Evolutionary conservation across 2,329 filamentous ascomycete species (phyloP), one percentile per base, ranked within the genome.

Genomic region (Phyllosticta capitalensis): DNA sequence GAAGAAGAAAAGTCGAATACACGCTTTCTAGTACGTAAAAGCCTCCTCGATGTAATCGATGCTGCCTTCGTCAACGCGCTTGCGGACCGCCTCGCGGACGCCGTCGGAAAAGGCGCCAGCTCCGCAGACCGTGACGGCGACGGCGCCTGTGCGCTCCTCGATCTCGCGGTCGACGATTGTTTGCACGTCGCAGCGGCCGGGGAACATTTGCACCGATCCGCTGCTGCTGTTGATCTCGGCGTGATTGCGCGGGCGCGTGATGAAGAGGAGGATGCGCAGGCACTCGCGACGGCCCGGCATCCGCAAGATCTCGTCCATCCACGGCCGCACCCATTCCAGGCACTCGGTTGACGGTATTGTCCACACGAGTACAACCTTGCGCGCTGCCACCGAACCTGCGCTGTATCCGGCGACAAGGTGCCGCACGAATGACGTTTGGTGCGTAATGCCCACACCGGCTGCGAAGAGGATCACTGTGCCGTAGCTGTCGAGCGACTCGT

Each of bases 381-480:
- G 83, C 1, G 86, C 84, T 0, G 87, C 86, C 5, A 87, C 84
- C 0, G 85, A 89, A 60, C 85, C 84, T 63, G 86, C 83, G 62
- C 81, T 79, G 70, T 82, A 88, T 48, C 87, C 87, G 5, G 79
- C 76, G 26, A 92, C 83, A 0, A 92, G 81, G 64, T 90, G 83
- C 60, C 86, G 84, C 48, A 92, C 81, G 69, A 89, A 87, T 56
- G 87, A 86, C 24, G 91, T 83, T 64, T 88, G 87, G 66, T 92
- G 88, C 0, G 89, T 90, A 66, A 92, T 89, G 63, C 89, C 89
- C 12, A 92, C 86, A 66, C 89, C 89, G 60, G 88, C 89, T 0
- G 89, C 89, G 68, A 92, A 89, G 48, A 92, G 81, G 71, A 92
- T 83, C 28, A 88, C 84, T 0, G 87, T 90, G 64, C 89, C 89